These are phyloP conservation scores for Gentiana straminea DNA, from an alignment of 257 asterid genomes.

Conservation along the genomic window DNA sequence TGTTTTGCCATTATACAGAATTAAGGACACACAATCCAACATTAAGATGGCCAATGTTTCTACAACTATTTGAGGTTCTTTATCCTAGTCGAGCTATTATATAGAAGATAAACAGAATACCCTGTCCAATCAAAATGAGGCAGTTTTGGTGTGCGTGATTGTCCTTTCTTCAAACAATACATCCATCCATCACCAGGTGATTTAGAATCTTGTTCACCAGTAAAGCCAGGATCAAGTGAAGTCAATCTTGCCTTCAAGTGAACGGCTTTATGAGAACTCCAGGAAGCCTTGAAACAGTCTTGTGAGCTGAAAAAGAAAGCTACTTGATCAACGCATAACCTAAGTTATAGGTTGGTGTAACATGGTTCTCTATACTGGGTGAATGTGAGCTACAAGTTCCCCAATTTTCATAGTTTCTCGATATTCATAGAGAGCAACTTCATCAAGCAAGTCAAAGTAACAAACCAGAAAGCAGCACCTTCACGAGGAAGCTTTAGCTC, in stretches of 20 bases:
- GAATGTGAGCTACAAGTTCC: too few species aligned
- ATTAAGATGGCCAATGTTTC: background rate
- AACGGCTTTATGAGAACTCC: constrained; percentile 88
- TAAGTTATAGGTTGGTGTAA: background rate
- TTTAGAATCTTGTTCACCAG: constrained; percentile 31
- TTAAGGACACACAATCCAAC: too few species aligned
- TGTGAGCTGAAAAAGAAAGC: constrained; percentile 46
- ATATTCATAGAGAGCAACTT: background rate
- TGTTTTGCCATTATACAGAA: too few species aligned
- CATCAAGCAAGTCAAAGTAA: constrained; percentile 17
- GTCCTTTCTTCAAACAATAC: constrained; percentile 89
- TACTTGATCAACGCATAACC: constrained; percentile 10
- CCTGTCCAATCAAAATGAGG: constrained; percentile 96
- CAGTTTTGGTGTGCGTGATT: constrained; percentile 52
- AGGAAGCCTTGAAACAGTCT: constrained; percentile 93
- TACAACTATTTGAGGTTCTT: background rate
- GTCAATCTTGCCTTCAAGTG: constrained; percentile 62
- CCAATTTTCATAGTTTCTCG: background rate
- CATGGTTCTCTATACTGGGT: background rate
- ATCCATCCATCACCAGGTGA: constrained; percentile 60
- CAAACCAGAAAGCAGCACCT: constrained; percentile 96
- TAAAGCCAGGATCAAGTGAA: constrained; percentile 30
- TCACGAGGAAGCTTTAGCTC: constrained; percentile 92
- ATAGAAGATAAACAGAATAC: constrained; percentile 22
- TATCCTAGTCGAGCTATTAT: background rate